phyloP scores from a whole-genome alignment of 345 rosid species.

The Citrus inodora region DNA sequence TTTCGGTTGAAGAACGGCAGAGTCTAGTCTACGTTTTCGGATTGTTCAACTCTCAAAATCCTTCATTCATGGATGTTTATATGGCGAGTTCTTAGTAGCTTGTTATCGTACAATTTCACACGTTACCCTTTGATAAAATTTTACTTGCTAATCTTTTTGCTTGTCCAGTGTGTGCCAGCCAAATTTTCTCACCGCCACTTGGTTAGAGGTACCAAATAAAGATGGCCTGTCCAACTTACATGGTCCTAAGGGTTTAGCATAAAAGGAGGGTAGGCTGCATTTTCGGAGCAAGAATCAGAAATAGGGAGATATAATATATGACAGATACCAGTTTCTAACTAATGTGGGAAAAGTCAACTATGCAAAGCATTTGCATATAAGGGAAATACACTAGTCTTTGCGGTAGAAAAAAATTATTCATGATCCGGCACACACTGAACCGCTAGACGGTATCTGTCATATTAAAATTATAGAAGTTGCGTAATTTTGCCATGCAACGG shows the following conservation, averaged over 20 bases:
- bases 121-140: background rate
- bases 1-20: slow-evolving; percentile 19
- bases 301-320: background rate
- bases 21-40: slow-evolving; percentile 31
- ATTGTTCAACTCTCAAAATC: slow-evolving; percentile 33
- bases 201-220: background rate
- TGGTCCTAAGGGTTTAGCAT: background rate
- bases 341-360: too few relatives aligned
- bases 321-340: too few relatives aligned
- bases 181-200: slow-evolving; percentile 14
- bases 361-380: too few relatives aligned
- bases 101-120: background rate
- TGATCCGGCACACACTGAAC: too few relatives aligned
- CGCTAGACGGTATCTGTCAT: too few relatives aligned
- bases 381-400: too few relatives aligned
- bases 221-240: background rate
- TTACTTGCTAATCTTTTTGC: background rate
- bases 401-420: too few relatives aligned
- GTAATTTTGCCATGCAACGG: too few relatives aligned
- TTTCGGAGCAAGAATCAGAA: background rate
- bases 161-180: slow-evolving; percentile 19
- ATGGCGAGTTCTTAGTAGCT: background rate
- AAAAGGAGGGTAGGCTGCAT: background rate
- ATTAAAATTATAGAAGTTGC: too few relatives aligned
- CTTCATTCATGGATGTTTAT: slow-evolving; percentile 30